phyloP scores from a whole-genome alignment of 192 early-diverging fungal species.

The Dimargaris xerosporica region DNA sequence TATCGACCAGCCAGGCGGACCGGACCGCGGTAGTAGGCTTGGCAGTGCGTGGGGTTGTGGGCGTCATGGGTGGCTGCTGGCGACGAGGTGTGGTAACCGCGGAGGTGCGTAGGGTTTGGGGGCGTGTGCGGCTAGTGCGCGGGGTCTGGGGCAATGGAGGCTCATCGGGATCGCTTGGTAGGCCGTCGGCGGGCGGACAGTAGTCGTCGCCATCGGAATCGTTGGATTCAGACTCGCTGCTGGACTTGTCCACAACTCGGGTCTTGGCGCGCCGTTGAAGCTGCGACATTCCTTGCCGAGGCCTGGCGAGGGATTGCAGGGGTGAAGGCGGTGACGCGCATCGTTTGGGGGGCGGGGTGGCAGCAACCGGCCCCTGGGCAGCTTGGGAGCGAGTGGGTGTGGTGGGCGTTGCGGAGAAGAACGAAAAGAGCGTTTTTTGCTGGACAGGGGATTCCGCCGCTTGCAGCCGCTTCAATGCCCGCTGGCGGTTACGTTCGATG shows the following conservation, averaged over 20 bases:
- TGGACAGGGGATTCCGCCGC: background rate
- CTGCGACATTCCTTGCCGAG: too few relatives aligned
- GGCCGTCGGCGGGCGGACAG: background rate
- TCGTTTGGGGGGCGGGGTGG: too few relatives aligned
- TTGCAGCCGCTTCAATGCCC: background rate
- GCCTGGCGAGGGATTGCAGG: too few relatives aligned
- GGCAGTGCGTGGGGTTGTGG: background rate
- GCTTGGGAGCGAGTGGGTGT: background rate
- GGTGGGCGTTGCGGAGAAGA: background rate
- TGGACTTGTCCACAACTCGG: too few relatives aligned
- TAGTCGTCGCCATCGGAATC: too few relatives aligned
- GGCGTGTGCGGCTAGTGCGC: background rate
- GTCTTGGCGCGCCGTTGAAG: too few relatives aligned
- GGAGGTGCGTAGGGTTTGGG: too few relatives aligned
- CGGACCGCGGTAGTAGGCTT: constrained; percentile 18
- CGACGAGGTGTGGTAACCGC: too few relatives aligned
- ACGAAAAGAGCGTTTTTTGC: constrained; percentile 6
- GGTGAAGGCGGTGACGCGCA: too few relatives aligned
- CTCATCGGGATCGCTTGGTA: background rate
- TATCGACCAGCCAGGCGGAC: constrained; percentile 72
- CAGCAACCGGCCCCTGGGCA: too few relatives aligned
- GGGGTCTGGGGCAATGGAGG: background rate
- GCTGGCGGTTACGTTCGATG: constrained; percentile 11
- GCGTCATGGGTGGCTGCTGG: too few relatives aligned
- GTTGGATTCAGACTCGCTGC: too few relatives aligned